Conservation (phyloP, 176 grass and related monocot genomes). For the Eleusine coracana region DNA sequence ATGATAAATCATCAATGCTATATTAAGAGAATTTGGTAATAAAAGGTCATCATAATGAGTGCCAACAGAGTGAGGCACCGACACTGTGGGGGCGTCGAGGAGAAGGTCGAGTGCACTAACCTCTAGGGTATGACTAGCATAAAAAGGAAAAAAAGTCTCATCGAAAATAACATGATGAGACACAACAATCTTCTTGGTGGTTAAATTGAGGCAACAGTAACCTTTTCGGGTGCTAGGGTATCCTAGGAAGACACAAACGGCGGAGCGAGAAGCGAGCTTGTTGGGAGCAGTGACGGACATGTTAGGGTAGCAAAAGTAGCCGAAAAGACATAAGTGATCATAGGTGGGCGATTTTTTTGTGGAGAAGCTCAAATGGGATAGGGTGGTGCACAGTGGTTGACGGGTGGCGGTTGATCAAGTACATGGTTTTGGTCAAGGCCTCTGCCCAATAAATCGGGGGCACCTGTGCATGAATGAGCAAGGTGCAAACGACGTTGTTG, state of each 20-base stretch:
- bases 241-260: not conserved
- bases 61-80: accelerated
- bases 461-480: not conserved
- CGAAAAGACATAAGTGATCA: not conserved
- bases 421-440: not conserved
- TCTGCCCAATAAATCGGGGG: not conserved
- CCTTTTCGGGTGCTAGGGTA: not conserved
- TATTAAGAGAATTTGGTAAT: too few relatives aligned
- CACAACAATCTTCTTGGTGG: not conserved
- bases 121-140: too few relatives aligned
- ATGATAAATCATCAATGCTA: too few relatives aligned
- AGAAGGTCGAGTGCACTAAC: too few relatives aligned
- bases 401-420: too few relatives aligned
- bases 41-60: too few relatives aligned
- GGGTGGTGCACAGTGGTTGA: too few relatives aligned
- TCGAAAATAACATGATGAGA: not conserved
- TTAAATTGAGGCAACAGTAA: not conserved
- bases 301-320: not conserved
- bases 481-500: not conserved
- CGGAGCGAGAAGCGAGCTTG: not conserved
- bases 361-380: too few relatives aligned
- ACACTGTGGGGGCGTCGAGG: too few relatives aligned
- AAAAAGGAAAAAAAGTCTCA: not conserved
- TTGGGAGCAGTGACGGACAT: not conserved
- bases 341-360: too few relatives aligned